Percentiles rank a stretch among this genome's conserved stretches.
Conservation (phyloP, 305 asterid genomes). For the Coffea humblotiana region DNA sequence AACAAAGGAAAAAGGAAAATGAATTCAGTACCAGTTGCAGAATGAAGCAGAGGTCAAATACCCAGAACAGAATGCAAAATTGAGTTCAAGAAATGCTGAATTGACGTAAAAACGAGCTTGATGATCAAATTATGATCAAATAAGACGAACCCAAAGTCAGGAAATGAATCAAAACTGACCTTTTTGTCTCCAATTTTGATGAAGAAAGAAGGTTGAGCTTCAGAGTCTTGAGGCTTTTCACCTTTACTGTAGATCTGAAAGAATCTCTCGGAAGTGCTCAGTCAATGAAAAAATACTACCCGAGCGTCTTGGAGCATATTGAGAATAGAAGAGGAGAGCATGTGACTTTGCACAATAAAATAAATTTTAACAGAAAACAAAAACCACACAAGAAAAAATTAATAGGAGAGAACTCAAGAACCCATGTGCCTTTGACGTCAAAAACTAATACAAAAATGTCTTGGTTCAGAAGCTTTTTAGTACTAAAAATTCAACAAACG, state of each 20-base stretch:
- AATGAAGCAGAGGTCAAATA: neutral
- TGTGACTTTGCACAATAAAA: constrained; percentile 40
- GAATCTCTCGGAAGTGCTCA: constrained; percentile 61
- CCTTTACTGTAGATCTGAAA: constrained; percentile 79
- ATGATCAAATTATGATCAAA: neutral
- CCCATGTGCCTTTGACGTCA: constrained; percentile 63
- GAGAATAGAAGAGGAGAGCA: constrained; percentile 52
- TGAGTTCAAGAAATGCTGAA: neutral
- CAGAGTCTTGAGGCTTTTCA: constrained; percentile 12
- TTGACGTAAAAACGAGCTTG: neutral
- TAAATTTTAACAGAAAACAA: neutral
- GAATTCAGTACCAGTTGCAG: neutral
- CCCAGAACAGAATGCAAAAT: neutral
- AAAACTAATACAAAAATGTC: constrained; percentile 37
- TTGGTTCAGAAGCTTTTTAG: constrained; percentile 9
- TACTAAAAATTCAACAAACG: neutral
- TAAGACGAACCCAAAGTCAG: neutral
- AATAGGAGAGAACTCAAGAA: constrained; percentile 36
- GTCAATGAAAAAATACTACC: constrained; percentile 47
- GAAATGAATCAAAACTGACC: constrained; percentile 19
- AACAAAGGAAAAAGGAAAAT: neutral
- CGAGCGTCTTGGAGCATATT: constrained; percentile 46
- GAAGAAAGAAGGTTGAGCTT: constrained; percentile 22
- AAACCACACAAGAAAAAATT: neutral
- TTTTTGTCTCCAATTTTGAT: constrained; percentile 5